A percentile compares a stretch with the other conserved stretches of the same genome.
phyloP scores from a whole-genome alignment of 306 rosid genomes.

The Malus asiatica region DNA sequence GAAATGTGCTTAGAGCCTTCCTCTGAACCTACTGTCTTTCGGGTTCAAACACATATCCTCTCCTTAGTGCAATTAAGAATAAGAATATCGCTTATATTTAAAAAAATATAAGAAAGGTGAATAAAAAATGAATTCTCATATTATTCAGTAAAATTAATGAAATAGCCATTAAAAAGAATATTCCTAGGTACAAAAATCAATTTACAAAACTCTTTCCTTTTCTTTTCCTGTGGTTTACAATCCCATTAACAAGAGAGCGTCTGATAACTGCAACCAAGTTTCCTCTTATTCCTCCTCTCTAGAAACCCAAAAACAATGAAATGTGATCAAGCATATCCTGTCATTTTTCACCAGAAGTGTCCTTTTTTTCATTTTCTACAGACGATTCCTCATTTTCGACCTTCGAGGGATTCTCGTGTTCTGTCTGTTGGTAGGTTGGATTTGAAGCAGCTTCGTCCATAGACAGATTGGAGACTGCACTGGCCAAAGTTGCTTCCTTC shows the following conservation, averaged over 20 bases:
- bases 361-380: slow-evolving; percentile 12
- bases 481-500: slow-evolving; percentile 22
- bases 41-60: too few relatives aligned
- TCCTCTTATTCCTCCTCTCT: slow-evolving; percentile 16
- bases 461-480: slow-evolving; percentile 42
- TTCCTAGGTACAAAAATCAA: slow-evolving; percentile 29
- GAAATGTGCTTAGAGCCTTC: too few relatives aligned
- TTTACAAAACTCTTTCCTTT: slow-evolving; percentile 31
- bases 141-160: slow-evolving; percentile 30
- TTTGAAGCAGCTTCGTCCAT: slow-evolving; percentile 26
- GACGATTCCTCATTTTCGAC: slow-evolving; percentile 10
- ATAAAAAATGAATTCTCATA: slow-evolving; percentile 20
- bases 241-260: slow-evolving; percentile 10
- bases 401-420: slow-evolving; percentile 14
- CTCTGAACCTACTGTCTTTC: too few relatives aligned
- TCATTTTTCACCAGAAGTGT: slow-evolving; percentile 26
- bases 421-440: slow-evolving; percentile 11
- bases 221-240: slow-evolving; percentile 34
- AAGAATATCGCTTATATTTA: too few relatives aligned
- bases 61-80: too few relatives aligned
- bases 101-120: neutral
- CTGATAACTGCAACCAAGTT: slow-evolving; percentile 20
- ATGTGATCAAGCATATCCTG: neutral
- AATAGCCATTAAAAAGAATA: slow-evolving; percentile 36
- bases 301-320: neutral